These are phyloP conservation scores for Saprolegnia parasitica DNA, from an alignment of 352 stramenopile species.

Conservation along the genomic window DNA sequence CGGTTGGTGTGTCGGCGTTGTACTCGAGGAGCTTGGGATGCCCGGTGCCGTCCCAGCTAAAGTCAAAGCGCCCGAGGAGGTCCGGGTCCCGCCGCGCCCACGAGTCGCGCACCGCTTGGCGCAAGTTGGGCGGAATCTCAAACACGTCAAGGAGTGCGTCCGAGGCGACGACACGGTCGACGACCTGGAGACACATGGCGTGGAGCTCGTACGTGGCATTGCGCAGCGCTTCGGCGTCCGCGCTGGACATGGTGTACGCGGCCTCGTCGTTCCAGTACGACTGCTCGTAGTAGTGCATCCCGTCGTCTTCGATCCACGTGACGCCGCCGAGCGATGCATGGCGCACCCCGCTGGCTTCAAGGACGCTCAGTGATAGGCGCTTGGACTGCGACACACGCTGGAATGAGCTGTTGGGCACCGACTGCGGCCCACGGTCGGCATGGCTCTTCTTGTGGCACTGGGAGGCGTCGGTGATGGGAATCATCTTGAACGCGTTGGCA, in stretches of 20 bases:
- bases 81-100: slow-evolving; percentile 4
- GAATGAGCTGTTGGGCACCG: background rate
- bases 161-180: slow-evolving; percentile 3
- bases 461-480: too few relatives aligned
- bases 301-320: background rate
- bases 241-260: background rate
- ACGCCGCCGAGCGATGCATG: background rate
- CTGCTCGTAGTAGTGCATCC: background rate
- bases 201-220: slow-evolving; percentile 10
- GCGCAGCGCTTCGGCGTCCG: background rate
- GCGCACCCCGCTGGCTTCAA: background rate
- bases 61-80: slow-evolving; percentile 19
- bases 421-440: background rate
- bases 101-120: background rate
- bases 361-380: background rate
- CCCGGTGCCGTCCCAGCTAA: slow-evolving; percentile 10
- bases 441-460: background rate
- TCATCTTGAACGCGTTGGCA: too few relatives aligned
- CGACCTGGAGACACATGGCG: slow-evolving; percentile 1
- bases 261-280: slow-evolving; percentile 20
- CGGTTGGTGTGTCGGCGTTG: slow-evolving; percentile 13
- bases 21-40: slow-evolving; percentile 21
- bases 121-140: slow-evolving; percentile 17
- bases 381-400: background rate
- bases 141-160: slow-evolving; percentile 14